Evolutionary conservation across 768 basidiomycete genomes (phyloP).

Genomic region (Suillus tomentosus): DNA sequence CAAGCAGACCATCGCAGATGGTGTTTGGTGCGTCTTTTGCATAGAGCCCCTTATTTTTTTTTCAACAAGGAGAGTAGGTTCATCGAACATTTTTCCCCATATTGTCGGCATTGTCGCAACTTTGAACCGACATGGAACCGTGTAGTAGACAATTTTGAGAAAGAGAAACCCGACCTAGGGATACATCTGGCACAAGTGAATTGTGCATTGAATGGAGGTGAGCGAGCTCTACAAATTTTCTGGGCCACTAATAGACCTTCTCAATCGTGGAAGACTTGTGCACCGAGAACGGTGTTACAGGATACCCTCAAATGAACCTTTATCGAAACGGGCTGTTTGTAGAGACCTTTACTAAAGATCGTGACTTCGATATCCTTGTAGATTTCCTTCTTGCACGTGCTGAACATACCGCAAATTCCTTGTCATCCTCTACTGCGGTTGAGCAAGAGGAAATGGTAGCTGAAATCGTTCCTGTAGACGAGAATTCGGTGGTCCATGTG

Average conservation of each 20-base stretch:
- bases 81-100: constrained; percentile 87
- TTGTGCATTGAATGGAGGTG: constrained; percentile 76
- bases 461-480: constrained; percentile 8
- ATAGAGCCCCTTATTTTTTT: neutral
- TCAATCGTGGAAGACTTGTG: constrained; percentile 66
- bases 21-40: constrained; percentile 54
- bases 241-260: constrained; percentile 2
- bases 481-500: constrained; percentile 20
- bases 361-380: constrained; percentile 56
- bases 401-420: constrained; percentile 24
- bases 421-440: constrained; percentile 9
- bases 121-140: constrained; percentile 86
- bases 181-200: constrained; percentile 81
- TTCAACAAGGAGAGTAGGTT: constrained; percentile 45
- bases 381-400: constrained; percentile 54
- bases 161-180: constrained; percentile 33
- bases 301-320: constrained; percentile 78
- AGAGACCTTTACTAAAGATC: constrained; percentile 54
- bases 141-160: constrained; percentile 55
- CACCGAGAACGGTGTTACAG: constrained; percentile 60
- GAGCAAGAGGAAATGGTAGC: constrained; percentile 13
- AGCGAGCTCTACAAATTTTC: constrained; percentile 28
- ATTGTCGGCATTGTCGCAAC: constrained; percentile 74
- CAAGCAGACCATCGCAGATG: constrained; percentile 47
- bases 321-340: constrained; percentile 67